Evolutionary conservation across 805 yeast species (phyloP), one percentile per base, ranked within the genome.

Genomic region (Lipomyces lipofer): DNA sequence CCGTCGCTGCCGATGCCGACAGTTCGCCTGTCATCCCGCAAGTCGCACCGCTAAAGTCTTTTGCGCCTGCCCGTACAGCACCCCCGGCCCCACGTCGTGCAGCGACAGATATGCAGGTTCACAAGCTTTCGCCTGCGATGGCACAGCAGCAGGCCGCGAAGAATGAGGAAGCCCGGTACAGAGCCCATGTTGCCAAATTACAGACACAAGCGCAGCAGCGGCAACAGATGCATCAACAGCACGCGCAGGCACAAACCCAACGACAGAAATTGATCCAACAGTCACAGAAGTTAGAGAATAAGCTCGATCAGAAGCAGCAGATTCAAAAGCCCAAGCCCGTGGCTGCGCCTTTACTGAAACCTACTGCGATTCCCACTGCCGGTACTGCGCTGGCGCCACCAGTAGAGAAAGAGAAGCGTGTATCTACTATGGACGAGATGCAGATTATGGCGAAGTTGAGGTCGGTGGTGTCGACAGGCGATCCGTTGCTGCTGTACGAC

Each of bases 401-500:
- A 1, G 4, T 19, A 17, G 30, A 8, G 13, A 49, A 47, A 12
- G 64, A 47, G 43, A 27, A 47, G 28, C 56, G 62, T 51, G 38
- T 65, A 27, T 62, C 85, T 85, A 68, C 84, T 78, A 62, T 81
- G 59, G 80, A 80, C 64, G 89, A 88, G 63, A 82, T 78, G 47
- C 88, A 86, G 65, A 83, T 88, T 13, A 78, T 88, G 61, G 79
- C 81, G 43, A 86, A 83, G 64, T 75, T 94, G 47, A 76, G 80
- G 52, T 81, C 83, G 36, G 91, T 91, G 45, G 92, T 97, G 66
- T 78, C 89, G 1, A 83, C 81, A 29, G 94, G 91, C 6, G 95
- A 94, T 71, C 99, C 99, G 10, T 80, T 82, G 29, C 75, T 75
- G 50, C 68, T 79, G 46, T 94, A 88, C 70, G 74, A 76, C 43